A percentile compares a stretch with the other conserved stretches of the same genome.
These are phyloP conservation scores for Exserohilum rostratum DNA, from an alignment of 2,329 filamentous ascomycete genomes.

Conservation along the genomic window DNA sequence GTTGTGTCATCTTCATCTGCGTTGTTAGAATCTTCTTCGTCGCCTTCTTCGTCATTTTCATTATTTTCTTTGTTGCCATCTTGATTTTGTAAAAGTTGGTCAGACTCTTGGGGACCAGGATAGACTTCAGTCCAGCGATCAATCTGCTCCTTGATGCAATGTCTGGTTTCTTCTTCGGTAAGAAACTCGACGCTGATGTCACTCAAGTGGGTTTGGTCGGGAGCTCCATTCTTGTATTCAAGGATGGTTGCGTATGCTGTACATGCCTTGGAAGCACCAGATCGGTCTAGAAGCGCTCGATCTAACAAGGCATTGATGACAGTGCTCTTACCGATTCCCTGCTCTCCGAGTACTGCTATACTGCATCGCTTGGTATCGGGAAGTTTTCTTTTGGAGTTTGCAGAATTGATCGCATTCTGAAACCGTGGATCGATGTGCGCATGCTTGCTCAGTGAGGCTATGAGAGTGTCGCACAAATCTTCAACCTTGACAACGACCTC, in stretches of 20 bases:
- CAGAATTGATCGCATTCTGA: background rate
- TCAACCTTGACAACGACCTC: background rate
- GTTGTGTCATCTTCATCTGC: background rate
- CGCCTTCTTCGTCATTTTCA: background rate
- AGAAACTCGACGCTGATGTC: constrained; percentile 13
- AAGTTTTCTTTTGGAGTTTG: background rate
- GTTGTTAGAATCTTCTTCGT: background rate
- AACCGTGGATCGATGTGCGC: background rate
- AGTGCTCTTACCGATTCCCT: constrained; percentile 20
- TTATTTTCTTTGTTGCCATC: too few species aligned
- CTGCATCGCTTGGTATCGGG: background rate
- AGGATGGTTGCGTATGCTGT: constrained; percentile 11
- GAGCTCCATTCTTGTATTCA: constrained; percentile 9
- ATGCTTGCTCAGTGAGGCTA: background rate
- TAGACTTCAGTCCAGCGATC: constrained; percentile 1
- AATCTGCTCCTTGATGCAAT: constrained; percentile 10
- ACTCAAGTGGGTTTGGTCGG: constrained; percentile 6
- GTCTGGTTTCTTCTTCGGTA: background rate
- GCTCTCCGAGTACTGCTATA: constrained; percentile 19
- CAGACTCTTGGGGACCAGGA: background rate
- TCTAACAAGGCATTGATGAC: constrained; percentile 17
- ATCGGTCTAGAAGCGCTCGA: constrained; percentile 9
- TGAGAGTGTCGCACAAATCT: constrained; percentile 6
- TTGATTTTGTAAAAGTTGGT: background rate
- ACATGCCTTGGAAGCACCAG: constrained; percentile 12